phyloP scores from a whole-genome alignment of 2,329 filamentous ascomycete species.

The Biscogniauxia sp. region DNA sequence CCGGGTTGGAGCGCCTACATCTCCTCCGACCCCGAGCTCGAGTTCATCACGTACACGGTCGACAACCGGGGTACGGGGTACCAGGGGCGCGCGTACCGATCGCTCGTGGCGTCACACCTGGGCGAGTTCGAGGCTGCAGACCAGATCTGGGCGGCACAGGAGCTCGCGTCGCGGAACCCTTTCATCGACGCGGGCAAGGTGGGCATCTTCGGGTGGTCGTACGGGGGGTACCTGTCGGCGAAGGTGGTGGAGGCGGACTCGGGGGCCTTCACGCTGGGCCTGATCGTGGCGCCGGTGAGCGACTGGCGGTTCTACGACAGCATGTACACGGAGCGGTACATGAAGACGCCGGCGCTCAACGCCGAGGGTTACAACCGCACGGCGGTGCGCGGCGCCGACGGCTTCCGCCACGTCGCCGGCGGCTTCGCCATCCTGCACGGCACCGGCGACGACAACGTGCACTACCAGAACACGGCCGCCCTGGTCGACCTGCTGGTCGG shows the following conservation, averaged over 20 bases:
- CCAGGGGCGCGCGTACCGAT: slow-evolving; percentile 62
- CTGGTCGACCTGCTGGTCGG: slow-evolving; percentile 61
- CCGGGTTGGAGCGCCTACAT: slow-evolving; percentile 63
- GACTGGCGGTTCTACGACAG: slow-evolving; percentile 72
- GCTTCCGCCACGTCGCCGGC: slow-evolving; percentile 62
- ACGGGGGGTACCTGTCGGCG: slow-evolving; percentile 63
- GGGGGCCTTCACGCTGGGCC: slow-evolving; percentile 58
- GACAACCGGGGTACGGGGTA: slow-evolving; percentile 67
- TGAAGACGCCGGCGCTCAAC: slow-evolving; percentile 61
- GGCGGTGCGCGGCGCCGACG: slow-evolving; percentile 54
- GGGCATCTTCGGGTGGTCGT: slow-evolving; percentile 69
- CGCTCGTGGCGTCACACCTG: slow-evolving; percentile 55
- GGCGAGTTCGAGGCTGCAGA: slow-evolving; percentile 63
- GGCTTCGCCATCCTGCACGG: slow-evolving; percentile 64
- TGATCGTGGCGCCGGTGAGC: slow-evolving; percentile 64
- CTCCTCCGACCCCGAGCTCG: slow-evolving; percentile 63
- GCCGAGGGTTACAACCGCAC: slow-evolving; percentile 58
- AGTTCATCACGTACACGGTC: slow-evolving; percentile 66
- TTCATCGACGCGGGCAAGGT: slow-evolving; percentile 60
- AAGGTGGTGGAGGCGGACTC: slow-evolving; percentile 65
- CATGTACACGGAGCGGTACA: slow-evolving; percentile 71
- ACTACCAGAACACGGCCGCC: slow-evolving; percentile 65
- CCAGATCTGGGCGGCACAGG: slow-evolving; percentile 64
- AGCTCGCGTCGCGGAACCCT: slow-evolving; percentile 46
- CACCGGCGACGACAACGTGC: slow-evolving; percentile 69